These are phyloP conservation scores for Pleurotus pulmonarius DNA, from an alignment of 768 basidiomycete genomes.

Conservation along the genomic window DNA sequence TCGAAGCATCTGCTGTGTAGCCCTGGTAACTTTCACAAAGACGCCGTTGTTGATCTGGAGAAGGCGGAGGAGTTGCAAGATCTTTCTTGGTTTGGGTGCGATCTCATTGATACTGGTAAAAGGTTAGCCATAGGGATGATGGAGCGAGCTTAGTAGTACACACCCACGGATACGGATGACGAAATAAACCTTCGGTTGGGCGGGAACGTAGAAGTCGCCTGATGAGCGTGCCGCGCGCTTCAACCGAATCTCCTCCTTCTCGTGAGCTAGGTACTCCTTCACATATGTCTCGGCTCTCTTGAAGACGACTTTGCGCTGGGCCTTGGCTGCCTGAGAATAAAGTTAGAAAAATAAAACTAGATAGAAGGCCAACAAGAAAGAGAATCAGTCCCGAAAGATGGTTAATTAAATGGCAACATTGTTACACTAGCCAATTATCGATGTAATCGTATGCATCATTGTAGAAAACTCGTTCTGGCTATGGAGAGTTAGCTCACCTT, in stretches of 20 bases:
- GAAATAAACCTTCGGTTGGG: slow-evolving; percentile 96
- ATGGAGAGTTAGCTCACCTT: slow-evolving; percentile 58
- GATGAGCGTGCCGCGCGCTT: slow-evolving; percentile 88
- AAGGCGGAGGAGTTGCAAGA: slow-evolving; percentile 95
- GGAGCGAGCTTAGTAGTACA: slow-evolving; percentile 25
- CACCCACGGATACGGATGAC: slow-evolving; percentile 96
- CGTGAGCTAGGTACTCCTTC: slow-evolving; percentile 90
- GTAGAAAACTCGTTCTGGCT: slow-evolving; percentile 12
- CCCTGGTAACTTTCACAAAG: slow-evolving; percentile 95
- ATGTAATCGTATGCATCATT: slow-evolving; percentile 84
- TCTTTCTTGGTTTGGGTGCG: slow-evolving; percentile 99
- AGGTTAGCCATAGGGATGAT: slow-evolving; percentile 7
- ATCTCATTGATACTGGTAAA: slow-evolving; percentile 93
- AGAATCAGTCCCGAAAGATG: slow-evolving; percentile 89
- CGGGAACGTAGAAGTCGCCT: slow-evolving; percentile 97
- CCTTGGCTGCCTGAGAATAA: slow-evolving; percentile 65
- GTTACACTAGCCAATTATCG: slow-evolving; percentile 77
- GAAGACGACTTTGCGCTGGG: slow-evolving; percentile 97
- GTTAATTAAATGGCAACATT: slow-evolving; percentile 79
- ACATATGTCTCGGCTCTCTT: slow-evolving; percentile 98
- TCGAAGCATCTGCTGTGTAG: slow-evolving; percentile 97
- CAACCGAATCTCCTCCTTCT: slow-evolving; percentile 95
- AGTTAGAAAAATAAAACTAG: slow-evolving; percentile 8
- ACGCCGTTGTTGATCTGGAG: slow-evolving; percentile 99
- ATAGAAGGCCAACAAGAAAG: slow-evolving; percentile 13